A percentile compares a stretch with the other conserved stretches of the same genome.
These are phyloP conservation scores for Trametes sanguinea DNA, from an alignment of 768 basidiomycete genomes.

Conservation along the genomic window DNA sequence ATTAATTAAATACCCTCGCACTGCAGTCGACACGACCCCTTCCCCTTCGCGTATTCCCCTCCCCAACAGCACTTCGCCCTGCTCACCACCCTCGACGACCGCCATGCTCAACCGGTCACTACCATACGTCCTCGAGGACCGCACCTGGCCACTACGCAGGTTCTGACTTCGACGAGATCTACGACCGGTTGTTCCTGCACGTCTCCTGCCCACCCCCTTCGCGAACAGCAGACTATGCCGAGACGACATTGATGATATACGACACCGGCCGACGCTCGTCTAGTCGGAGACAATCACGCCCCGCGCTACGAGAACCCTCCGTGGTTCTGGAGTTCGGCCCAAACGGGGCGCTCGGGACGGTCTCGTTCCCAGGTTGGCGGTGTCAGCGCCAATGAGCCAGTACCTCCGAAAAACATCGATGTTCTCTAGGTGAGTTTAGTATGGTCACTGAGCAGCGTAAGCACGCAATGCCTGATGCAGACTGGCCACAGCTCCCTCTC, in stretches of 20 bases:
- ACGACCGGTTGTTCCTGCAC: slow-evolving; percentile 73
- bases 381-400: slow-evolving; percentile 58
- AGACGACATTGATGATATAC: slow-evolving; percentile 55
- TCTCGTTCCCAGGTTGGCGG: slow-evolving; percentile 50
- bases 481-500: slow-evolving; percentile 54
- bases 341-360: slow-evolving; percentile 58
- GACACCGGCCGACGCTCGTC: slow-evolving; percentile 67
- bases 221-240: slow-evolving; percentile 25
- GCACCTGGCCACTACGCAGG: slow-evolving; percentile 54
- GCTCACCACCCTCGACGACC: background rate
- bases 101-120: slow-evolving; percentile 36
- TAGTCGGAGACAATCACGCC: slow-evolving; percentile 50
- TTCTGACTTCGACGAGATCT: slow-evolving; percentile 77
- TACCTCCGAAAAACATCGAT: slow-evolving; percentile 65
- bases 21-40: background rate
- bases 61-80: background rate
- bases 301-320: slow-evolving; percentile 54
- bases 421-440: slow-evolving; percentile 60
- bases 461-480: too few relatives aligned
- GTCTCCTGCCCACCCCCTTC: slow-evolving; percentile 48
- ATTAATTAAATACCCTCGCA: slow-evolving; percentile 4
- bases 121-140: slow-evolving; percentile 68
- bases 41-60: background rate
- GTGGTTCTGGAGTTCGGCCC: slow-evolving; percentile 62
- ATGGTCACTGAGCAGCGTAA: background rate